phyloP scores from a whole-genome alignment of 495 filamentous ascomycete species.

The Diplogelasinospora grovesii region DNA sequence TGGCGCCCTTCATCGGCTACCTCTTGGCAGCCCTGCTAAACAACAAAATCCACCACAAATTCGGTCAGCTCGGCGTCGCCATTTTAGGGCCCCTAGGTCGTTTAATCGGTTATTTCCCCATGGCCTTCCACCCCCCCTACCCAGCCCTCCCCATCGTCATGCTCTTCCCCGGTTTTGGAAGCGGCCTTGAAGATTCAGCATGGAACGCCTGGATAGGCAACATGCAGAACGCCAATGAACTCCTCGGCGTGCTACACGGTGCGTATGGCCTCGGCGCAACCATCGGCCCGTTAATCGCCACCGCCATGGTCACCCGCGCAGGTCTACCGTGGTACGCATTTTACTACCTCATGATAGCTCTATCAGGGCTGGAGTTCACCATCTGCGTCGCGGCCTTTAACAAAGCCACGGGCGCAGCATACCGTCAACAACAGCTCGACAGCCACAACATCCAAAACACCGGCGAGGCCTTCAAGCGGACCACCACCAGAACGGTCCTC shows the following conservation, averaged over 20 bases:
- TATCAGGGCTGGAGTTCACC: conserved; percentile 53
- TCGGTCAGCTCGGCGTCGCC: conserved; percentile 72
- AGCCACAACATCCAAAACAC: conserved; percentile 23
- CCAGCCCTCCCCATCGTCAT: conserved; percentile 66
- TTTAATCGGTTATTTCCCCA: conserved; percentile 59
- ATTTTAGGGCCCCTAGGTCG: conserved; percentile 58
- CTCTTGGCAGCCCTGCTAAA: conserved; percentile 69
- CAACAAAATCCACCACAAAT: conserved; percentile 45
- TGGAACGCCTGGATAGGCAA: conserved; percentile 83
- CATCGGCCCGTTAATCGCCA: conserved; percentile 69
- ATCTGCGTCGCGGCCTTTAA: conserved; percentile 58
- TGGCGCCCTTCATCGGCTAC: conserved; percentile 76
- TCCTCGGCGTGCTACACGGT: conserved; percentile 67
- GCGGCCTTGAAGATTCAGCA: conserved; percentile 62
- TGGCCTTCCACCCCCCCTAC: conserved; percentile 68
- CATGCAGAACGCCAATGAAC: conserved; percentile 60
- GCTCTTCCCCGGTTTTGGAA: conserved; percentile 64
- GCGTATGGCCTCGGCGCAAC: conserved; percentile 72
- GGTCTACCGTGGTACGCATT: conserved; percentile 56
- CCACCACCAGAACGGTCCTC: conserved; percentile 30
- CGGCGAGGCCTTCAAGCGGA: conserved; percentile 19
- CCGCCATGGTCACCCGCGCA: conserved; percentile 58
- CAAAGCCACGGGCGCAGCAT: conserved; percentile 53
- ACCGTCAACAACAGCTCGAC: too few species aligned
- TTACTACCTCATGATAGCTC: conserved; percentile 59